Base-by-base conservation (phyloP, 2,329 filamentous ascomycete species). In the Ceratocystis destructans region DNA sequence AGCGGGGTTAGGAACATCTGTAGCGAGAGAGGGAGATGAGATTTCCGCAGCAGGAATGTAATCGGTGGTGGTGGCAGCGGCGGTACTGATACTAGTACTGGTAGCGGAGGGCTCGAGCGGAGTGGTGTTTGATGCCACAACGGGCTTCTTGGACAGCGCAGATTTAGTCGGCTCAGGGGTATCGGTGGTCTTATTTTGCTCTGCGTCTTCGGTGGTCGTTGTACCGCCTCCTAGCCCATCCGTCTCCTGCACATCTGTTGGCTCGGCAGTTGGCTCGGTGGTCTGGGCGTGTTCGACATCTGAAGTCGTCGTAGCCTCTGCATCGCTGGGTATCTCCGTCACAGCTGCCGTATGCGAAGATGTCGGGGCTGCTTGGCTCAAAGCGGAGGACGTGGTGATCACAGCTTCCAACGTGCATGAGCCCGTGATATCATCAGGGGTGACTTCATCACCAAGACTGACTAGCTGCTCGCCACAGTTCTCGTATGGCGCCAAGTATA, bases 401-500 rank as follows among this genome's bases (percentile, higher is more conserved):
- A 41, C 31, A 8, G 31, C 46, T 3, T 48, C 57, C 61, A 44
- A 17, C 12, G 61, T 50, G 62, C 69, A 69, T 31, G 57, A 12
- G 57, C 69, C 69, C 15, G 64, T 68, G 57, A 69, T 48, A 15
- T 55, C 48, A 22, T 68, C 53, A 1, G 69, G 62, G 15, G 62
- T 61, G n/a, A 63, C 66, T 20, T 62, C 46, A 64, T 66, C 59
- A 53, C 17, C 50, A n/a, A 69, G 59, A 20, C 64, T 44, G 25
- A 64, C 37, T 55, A 71, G 62, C 6, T 67, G 65, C 12, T 71
- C 64, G 68, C 79, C 80, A 71, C 80, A 83, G 74, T 82, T 81
- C 41, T 72, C 69, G 67, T 82, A 82, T 66, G 79, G 79, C 1
- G 80, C 77, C 68, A 83, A 73, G 74, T 79, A 80, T 37, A 81